A percentile compares a stretch with the other conserved stretches of the same genome.
phyloP scores from a whole-genome alignment of 495 filamentous ascomycete species.

The Cercophora scortea region DNA sequence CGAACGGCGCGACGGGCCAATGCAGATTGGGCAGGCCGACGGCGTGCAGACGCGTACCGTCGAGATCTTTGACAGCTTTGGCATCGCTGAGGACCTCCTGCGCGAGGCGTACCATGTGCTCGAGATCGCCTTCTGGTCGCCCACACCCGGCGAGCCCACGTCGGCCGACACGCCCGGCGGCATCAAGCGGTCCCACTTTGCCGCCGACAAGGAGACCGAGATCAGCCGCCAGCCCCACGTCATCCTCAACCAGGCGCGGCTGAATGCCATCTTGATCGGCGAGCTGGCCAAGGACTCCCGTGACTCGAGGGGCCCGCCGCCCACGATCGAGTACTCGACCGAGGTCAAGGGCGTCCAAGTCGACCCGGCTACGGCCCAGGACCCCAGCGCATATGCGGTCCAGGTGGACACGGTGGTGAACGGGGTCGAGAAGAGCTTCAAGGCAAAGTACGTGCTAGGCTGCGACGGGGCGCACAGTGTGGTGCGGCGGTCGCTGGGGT shows the following conservation, averaged over 20 bases:
- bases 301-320: constrained; percentile 18
- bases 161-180: not conserved
- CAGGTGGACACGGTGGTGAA: constrained; percentile 41
- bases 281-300: constrained; percentile 32
- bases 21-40: constrained; percentile 69
- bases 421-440: constrained; percentile 40
- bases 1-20: constrained; percentile 52
- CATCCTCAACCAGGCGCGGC: constrained; percentile 68
- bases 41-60: constrained; percentile 74
- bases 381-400: constrained; percentile 44
- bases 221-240: constrained; percentile 65
- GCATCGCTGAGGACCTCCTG: constrained; percentile 61
- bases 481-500: constrained; percentile 59
- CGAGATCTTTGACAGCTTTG: constrained; percentile 75
- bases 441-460: constrained; percentile 64
- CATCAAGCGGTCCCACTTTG: constrained; percentile 46
- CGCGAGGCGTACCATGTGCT: constrained; percentile 63
- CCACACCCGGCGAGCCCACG: constrained; percentile 3
- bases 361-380: constrained; percentile 30
- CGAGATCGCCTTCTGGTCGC: constrained; percentile 59
- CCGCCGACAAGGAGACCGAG: constrained; percentile 55
- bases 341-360: constrained; percentile 49
- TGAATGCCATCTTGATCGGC: constrained; percentile 56
- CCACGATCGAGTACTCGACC: constrained; percentile 54
- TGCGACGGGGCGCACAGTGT: constrained; percentile 74